phyloP scores from a whole-genome alignment of 345 rosid species.

The Dipteronia sinensis region DNA sequence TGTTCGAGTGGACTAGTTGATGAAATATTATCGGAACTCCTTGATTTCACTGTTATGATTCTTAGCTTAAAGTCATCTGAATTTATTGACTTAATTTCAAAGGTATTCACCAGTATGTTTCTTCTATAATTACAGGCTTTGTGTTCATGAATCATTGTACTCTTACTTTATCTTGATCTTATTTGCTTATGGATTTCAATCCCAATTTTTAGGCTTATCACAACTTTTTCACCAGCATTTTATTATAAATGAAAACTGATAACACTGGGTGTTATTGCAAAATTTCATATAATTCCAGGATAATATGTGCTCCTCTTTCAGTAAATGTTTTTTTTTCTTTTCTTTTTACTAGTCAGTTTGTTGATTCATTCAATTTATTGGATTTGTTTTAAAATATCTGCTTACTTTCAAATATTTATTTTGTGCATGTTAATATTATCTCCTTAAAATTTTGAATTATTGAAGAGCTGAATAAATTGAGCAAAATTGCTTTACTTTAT shows the following conservation, averaged over 20 bases:
- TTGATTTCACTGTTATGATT: conserved; percentile 57
- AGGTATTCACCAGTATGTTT: conserved; percentile 47
- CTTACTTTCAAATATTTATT: neutral
- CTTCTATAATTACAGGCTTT: conserved; percentile 11
- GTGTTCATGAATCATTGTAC: conserved; percentile 8
- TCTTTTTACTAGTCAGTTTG: neutral
- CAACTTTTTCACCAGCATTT: neutral
- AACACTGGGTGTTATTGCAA: neutral
- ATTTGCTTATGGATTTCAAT: neutral
- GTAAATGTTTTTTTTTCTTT: too few species aligned
- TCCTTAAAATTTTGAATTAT: conserved; percentile 9
- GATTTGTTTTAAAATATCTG: neutral
- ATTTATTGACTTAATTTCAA: conserved; percentile 59
- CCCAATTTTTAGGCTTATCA: neutral
- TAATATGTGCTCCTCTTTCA: neutral
- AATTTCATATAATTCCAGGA: conserved; percentile 4
- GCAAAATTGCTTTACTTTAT: neutral
- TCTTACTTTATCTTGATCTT: neutral
- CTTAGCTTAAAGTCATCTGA: conserved; percentile 62
- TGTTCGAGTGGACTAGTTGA: conserved; percentile 54
- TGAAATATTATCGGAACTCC: conserved; percentile 67
- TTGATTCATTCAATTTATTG: neutral
- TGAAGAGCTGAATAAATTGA: conserved; percentile 6
- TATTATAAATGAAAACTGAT: neutral
- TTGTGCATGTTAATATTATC: neutral